A percentile compares a stretch with the other conserved stretches of the same genome.
These are phyloP conservation scores for Mimosa bimucronata DNA, from an alignment of 306 rosid species.

Conservation along the genomic window DNA sequence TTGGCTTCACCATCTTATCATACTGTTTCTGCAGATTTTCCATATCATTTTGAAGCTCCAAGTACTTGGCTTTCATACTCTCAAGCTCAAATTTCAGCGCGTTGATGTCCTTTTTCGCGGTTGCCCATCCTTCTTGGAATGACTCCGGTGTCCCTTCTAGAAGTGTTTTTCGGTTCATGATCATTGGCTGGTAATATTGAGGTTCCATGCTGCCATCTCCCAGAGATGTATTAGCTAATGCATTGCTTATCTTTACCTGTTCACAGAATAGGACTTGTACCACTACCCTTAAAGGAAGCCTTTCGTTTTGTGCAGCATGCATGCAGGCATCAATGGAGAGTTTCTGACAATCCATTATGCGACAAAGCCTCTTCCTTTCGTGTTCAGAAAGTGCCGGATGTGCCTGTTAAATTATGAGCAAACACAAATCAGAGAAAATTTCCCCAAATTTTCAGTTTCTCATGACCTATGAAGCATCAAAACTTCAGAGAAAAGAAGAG, in stretches of 20 bases:
- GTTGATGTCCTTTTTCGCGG: conserved; percentile 93
- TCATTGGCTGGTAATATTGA: conserved; percentile 68
- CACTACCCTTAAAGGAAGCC: conserved; percentile 93
- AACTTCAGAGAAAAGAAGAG: background rate
- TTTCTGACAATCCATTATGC: conserved; percentile 97
- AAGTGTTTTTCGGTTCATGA: conserved; percentile 75
- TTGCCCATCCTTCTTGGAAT: conserved; percentile 97
- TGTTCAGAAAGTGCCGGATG: conserved; percentile 95
- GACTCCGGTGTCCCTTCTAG: conserved; percentile 96
- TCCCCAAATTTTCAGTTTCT: background rate
- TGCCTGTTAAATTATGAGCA: conserved; percentile 57
- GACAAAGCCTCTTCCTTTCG: conserved; percentile 91
- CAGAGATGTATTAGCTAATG: conserved; percentile 60
- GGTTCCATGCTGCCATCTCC: conserved; percentile 68
- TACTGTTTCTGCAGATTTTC: conserved; percentile 84
- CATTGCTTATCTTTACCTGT: conserved; percentile 92
- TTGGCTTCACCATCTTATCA: conserved; percentile 80
- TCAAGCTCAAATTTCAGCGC: conserved; percentile 90
- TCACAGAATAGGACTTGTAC: conserved; percentile 96
- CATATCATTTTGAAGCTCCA: conserved; percentile 89
- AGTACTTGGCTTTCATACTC: conserved; percentile 77
- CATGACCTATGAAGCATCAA: background rate
- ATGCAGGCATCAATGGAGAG: conserved; percentile 97
- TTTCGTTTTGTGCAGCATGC: conserved; percentile 97
- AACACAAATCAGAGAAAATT: background rate